Percentiles rank a stretch among this genome's conserved stretches.
These are phyloP conservation scores for Psophocarpus tetragonolobus DNA, from an alignment of 306 rosid species.

Conservation along the genomic window DNA sequence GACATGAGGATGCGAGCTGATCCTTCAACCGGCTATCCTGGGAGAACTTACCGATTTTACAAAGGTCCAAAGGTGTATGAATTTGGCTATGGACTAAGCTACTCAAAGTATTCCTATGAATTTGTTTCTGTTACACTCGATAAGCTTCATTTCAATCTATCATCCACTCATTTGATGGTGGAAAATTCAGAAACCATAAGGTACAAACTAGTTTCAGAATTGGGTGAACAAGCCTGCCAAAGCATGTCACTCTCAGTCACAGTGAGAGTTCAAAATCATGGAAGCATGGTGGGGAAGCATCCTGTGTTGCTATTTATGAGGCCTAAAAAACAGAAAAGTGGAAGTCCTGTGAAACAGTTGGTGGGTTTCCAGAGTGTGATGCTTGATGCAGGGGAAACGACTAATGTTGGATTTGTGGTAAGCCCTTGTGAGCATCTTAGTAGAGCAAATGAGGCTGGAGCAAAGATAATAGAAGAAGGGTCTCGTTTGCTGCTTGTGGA, in stretches of 20 bases:
- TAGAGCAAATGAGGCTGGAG: constrained; percentile 72
- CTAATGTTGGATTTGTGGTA: constrained; percentile 55
- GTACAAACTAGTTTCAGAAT: constrained; percentile 60
- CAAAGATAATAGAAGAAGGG: constrained; percentile 76
- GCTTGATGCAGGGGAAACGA: constrained; percentile 61
- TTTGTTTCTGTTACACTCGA: constrained; percentile 48
- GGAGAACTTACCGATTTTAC: constrained; percentile 86
- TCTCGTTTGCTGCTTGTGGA: constrained; percentile 70
- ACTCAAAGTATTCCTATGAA: constrained; percentile 64
- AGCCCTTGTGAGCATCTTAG: constrained; percentile 83
- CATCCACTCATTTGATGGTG: constrained; percentile 42
- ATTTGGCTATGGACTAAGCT: constrained; percentile 91
- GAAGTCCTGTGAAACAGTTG: constrained; percentile 65
- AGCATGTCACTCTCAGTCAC: constrained; percentile 52
- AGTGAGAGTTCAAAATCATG: constrained; percentile 60
- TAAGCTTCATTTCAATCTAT: constrained; percentile 61
- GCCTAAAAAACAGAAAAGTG: constrained; percentile 38
- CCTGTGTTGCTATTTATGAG: constrained; percentile 64
- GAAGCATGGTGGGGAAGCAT: constrained; percentile 79
- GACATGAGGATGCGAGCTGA: constrained; percentile 96
- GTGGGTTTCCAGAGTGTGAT: constrained; percentile 67
- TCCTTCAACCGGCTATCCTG: constrained; percentile 68
- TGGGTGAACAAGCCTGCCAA: constrained; percentile 55
- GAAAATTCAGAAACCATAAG: constrained; percentile 49
- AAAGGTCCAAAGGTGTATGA: constrained; percentile 68